phyloP scores from a whole-genome alignment of 2,329 filamentous ascomycete species.

The Ophiostoma sp. region DNA sequence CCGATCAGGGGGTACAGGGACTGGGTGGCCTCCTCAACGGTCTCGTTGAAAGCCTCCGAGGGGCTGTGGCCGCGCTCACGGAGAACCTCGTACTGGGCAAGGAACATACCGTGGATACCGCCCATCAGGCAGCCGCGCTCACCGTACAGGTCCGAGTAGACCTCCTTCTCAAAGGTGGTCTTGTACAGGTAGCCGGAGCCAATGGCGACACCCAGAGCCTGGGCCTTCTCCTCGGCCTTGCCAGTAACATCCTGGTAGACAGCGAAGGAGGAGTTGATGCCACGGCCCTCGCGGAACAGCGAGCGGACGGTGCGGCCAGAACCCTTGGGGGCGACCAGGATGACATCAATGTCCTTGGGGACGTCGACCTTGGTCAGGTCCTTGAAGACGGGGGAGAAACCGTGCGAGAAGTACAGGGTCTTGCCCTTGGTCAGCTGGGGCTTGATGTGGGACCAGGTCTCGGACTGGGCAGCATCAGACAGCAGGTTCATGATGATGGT shows the following conservation, averaged over 20 bases:
- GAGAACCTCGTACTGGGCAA: slow-evolving; percentile 99
- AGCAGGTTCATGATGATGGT: slow-evolving; percentile 99
- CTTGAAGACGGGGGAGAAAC: slow-evolving; percentile 99
- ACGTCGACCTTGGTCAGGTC: slow-evolving; percentile 98
- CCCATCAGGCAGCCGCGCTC: slow-evolving; percentile 99
- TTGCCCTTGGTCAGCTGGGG: slow-evolving; percentile 98
- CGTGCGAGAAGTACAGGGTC: slow-evolving; percentile 99
- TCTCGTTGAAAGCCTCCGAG: slow-evolving; percentile 99
- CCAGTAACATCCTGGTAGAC: slow-evolving; percentile 98
- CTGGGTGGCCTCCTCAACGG: slow-evolving; percentile 98
- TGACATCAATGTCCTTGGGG: slow-evolving; percentile 92
- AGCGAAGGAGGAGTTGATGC: slow-evolving; percentile 98
- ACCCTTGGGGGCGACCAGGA: slow-evolving; percentile 98
- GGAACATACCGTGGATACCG: slow-evolving; percentile 99
- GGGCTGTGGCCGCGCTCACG: slow-evolving; percentile 97
- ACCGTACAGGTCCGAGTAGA: slow-evolving; percentile 99
- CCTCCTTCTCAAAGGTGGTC: slow-evolving; percentile 99
- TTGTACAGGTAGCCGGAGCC: slow-evolving; percentile 99
- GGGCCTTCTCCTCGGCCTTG: slow-evolving; percentile 95
- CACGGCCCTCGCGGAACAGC: slow-evolving; percentile 97
- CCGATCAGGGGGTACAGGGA: slow-evolving; percentile 96
- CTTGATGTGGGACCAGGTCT: slow-evolving; percentile 99
- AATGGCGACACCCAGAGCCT: slow-evolving; percentile 93
- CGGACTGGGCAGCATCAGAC: slow-evolving; percentile 92
- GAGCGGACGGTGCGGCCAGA: slow-evolving; percentile 97